Base-by-base conservation (phyloP, 345 rosid species). In the Gossypium stocksii region DNA sequence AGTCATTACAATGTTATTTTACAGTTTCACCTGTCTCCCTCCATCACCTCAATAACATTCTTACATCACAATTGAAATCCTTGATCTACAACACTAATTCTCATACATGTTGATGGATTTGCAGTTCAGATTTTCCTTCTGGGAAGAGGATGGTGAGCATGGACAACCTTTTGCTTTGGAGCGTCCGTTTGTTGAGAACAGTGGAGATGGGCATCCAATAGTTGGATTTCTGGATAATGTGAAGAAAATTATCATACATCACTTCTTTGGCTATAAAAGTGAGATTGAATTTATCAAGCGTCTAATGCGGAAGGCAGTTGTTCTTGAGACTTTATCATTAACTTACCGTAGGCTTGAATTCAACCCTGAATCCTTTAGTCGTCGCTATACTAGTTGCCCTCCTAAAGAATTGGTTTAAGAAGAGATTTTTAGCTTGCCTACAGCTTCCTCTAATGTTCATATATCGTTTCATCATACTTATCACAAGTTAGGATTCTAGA, bases 231-330 rank as follows among this genome's bases (percentile, higher is more conserved):
- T 61, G 16, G 52, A 49, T 34, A 46, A 51, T 4, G 54, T 76
- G 49, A 76, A 27, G 27, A 20, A 49, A 62, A 7, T 76, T 61
- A 27, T 34, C 13, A 46, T 70, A 43, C 10, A 20, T 22, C 46
- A 43, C 44, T 62, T 61, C 73, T 70, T 67, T 49, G 75, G 79
- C 48, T 52, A 38, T 70, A 45, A 70, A 60, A 61, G 63, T 17
- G 79, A 76, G 56, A 62, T 61, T 49, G 75, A 70, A 67, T 27
- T 70, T 12, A 56, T 62, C 10, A 76, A 70, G 49, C 46, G 10
- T 76, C 48, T 70, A 46, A n/a, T 61, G 62, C 70, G 62, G 58
- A 70, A 70, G 38, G 62, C 46, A 51, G 54, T 70, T 53, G 46
- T n/a, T 60, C 52, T 76, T 17, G 61, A 76, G 16, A 43, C 29